These are phyloP conservation scores for Hypomontagnella monticulosa DNA, from an alignment of 495 filamentous ascomycete species.

Conservation along the genomic window DNA sequence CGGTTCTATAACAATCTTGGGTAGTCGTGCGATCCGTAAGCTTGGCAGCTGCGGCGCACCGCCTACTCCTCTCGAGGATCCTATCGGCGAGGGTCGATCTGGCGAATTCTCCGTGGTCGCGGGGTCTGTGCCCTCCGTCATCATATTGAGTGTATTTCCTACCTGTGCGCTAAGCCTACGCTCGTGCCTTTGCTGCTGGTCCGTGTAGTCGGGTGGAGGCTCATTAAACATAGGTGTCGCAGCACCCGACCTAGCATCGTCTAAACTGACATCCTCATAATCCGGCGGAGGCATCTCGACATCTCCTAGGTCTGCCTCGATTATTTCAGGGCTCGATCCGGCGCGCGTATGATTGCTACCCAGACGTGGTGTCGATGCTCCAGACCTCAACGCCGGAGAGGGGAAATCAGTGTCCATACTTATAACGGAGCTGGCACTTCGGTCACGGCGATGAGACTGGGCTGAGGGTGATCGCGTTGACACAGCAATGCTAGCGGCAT, in stretches of 20 bases:
- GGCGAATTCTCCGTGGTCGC: constrained; percentile 18
- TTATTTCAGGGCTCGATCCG: constrained; percentile 53
- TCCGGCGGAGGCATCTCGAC: constrained; percentile 60
- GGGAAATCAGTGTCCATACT: constrained; percentile 56
- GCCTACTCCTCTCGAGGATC: constrained; percentile 46
- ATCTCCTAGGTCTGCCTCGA: constrained; percentile 59
- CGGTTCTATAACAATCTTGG: constrained; percentile 63
- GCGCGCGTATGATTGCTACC: constrained; percentile 41
- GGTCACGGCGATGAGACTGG: constrained; percentile 40
- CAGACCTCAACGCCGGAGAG: constrained; percentile 47
- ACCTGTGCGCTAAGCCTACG: constrained; percentile 48
- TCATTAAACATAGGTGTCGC: constrained; percentile 52
- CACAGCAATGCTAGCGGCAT: constrained; percentile 69
- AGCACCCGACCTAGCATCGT: constrained; percentile 50
- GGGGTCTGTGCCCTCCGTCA: constrained; percentile 39
- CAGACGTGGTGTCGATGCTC: constrained; percentile 49
- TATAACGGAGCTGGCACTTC: constrained; percentile 57
- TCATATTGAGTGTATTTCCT: constrained; percentile 39
- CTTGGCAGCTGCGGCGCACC: constrained; percentile 55
- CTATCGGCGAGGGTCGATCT: constrained; percentile 20
- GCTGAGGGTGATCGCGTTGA: constrained; percentile 45
- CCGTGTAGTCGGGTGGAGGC: constrained; percentile 62
- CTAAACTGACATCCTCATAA: constrained; percentile 65
- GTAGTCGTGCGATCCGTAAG: constrained; percentile 54
- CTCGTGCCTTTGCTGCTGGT: constrained; percentile 44